Base-by-base conservation (phyloP, 805 yeast species). In the Kodamaea hsintzibuensis region DNA sequence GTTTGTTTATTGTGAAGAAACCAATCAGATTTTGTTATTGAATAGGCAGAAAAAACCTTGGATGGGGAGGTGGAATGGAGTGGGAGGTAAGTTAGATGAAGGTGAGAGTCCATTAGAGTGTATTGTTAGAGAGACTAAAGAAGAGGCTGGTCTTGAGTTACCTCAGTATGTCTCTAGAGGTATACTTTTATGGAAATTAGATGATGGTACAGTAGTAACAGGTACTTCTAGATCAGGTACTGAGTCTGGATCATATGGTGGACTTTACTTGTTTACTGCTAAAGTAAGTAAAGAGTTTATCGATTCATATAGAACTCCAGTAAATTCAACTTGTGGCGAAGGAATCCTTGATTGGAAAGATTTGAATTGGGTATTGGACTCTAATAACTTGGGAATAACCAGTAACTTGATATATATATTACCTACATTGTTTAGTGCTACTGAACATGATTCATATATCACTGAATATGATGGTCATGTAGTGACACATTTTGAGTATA, bases 41-140 rank as follows among this genome's bases (percentile, higher is more conserved):
- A 76, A 76, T 52, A 62, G 80, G 19, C 69, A 72, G 53, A 76
- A 76, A 53, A 62, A 68, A 9, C 80, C 80, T 1, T 74, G 78
- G 77, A 76, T 76, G 79, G 80, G 80, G 13, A 62, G 72, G 48
- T 76, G 80, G 80, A 76, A 76, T 58, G 80, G 80, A 10, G 78
- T 76, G 10, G 80, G 80, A 7, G 80, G 80, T 5, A 76, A 76
- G 54, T 55, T 76, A 14, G 74, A 73, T 35, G 51, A 57, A 0
- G 59, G 53, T 14, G 80, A 76, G 56, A 56, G 70, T 1, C 73
- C 79, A 1, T 54, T 64, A 38, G 69, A 69, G n/a, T 74, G 80
- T 52, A 76, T 76, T 16, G 66, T 71, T 5, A 55, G 80, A 47
- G 80, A 76, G 56, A 69, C 79, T 0, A 27, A 56, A 18, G 80